Percentiles rank a stretch among this genome's conserved stretches.
Evolutionary conservation across 345 rosid genomes (phyloP).

Genomic region (Bretschneidera sinensis): DNA sequence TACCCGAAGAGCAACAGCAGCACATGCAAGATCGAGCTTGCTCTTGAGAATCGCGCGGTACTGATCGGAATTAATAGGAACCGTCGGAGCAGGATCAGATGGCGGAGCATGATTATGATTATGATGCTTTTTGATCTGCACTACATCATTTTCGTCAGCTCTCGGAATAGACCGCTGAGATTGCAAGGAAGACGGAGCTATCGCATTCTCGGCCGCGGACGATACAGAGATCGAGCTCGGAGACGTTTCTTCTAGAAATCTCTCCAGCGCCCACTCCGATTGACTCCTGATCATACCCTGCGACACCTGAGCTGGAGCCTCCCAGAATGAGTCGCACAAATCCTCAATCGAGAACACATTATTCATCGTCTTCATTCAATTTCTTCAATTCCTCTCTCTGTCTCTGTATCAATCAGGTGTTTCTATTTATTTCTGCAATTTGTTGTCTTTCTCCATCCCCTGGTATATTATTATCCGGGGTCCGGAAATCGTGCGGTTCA

Average conservation of each 20-base stretch:
- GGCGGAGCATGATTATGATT: constrained; percentile 20
- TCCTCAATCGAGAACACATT: constrained; percentile 62
- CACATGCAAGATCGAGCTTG: constrained; percentile 68
- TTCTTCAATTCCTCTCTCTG: constrained; percentile 15
- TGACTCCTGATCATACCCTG: constrained; percentile 51
- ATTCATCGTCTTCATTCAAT: constrained; percentile 37
- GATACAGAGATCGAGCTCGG: constrained; percentile 25
- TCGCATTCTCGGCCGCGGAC: constrained; percentile 27
- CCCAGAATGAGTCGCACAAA: constrained; percentile 61
- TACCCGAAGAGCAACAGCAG: constrained; percentile 67
- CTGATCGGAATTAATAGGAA: constrained; percentile 37
- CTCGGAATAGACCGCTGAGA: constrained; percentile 38
- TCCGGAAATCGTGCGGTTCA: no score
- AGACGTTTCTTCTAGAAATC: constrained; percentile 44
- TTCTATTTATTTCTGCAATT: no score
- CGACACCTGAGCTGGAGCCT: constrained; percentile 26
- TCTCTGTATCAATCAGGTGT: no score
- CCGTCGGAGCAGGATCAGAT: constrained; percentile 27
- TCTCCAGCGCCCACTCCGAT: constrained; percentile 74
- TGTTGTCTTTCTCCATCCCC: no score
- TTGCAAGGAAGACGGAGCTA: constrained; percentile 24
- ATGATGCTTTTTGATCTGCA: constrained; percentile 37
- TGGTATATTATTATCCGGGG: no score
- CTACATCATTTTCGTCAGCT: constrained; percentile 39
- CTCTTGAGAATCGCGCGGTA: constrained; percentile 54